Conservation (phyloP, 768 basidiomycete genomes). For the Mycena filopes region DNA sequence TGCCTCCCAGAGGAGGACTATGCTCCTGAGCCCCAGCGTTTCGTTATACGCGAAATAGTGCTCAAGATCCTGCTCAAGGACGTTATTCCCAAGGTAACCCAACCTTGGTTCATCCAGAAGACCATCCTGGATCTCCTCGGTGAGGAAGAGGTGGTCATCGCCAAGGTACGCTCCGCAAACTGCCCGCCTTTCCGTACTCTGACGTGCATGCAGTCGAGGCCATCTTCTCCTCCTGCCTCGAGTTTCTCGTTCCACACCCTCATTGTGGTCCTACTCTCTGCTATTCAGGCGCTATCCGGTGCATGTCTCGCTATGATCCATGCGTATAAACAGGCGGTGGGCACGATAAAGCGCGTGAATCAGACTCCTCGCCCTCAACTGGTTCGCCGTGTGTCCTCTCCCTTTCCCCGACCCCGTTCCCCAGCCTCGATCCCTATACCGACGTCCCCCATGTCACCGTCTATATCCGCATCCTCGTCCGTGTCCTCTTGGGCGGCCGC, state of each 20-base stretch:
- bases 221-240: conserved; percentile 40
- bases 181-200: background rate
- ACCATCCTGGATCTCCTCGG: conserved; percentile 74
- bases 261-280: conserved; percentile 77
- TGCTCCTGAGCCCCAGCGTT: conserved; percentile 80
- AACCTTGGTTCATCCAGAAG: conserved; percentile 92
- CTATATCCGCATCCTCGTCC: conserved; percentile 32
- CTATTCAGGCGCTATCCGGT: conserved; percentile 78
- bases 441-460: conserved; percentile 15
- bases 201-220: conserved; percentile 37
- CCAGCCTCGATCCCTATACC: conserved; percentile 19
- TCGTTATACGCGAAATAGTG: conserved; percentile 85
- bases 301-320: conserved; percentile 74
- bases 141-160: conserved; percentile 44
- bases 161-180: conserved; percentile 40
- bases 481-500: conserved; percentile 26
- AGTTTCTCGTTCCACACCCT: conserved; percentile 56
- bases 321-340: conserved; percentile 70
- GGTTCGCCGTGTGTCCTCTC: conserved; percentile 17
- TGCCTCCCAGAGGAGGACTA: conserved; percentile 86
- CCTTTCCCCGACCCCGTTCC: conserved; percentile 30
- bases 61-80: conserved; percentile 80
- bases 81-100: conserved; percentile 73
- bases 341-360: conserved; percentile 75
- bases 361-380: conserved; percentile 41